A percentile compares a stretch with the other conserved stretches of the same genome.
These are phyloP conservation scores for Marasmius tenuissimus DNA, from an alignment of 1,284 basidiomycete genomes.

Conservation along the genomic window DNA sequence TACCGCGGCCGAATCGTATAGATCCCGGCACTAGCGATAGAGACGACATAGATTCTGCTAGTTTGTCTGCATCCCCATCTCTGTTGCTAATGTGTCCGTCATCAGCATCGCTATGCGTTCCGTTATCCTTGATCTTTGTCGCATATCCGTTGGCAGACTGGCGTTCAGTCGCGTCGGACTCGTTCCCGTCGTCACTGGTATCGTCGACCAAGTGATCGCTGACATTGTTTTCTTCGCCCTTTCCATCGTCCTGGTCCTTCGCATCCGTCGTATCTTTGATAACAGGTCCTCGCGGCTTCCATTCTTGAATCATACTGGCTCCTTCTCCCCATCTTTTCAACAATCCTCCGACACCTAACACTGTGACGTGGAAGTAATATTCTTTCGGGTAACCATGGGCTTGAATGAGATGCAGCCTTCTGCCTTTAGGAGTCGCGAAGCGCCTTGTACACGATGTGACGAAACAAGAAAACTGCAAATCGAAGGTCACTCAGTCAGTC, in stretches of 20 bases:
- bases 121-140: slow-evolving; percentile 16
- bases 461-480: slow-evolving; percentile 78
- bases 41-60: slow-evolving; percentile 52
- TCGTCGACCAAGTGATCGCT: background rate
- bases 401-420: slow-evolving; percentile 81
- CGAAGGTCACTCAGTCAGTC: background rate
- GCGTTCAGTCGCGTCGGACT: slow-evolving; percentile 3
- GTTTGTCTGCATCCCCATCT: slow-evolving; percentile 39
- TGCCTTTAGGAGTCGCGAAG: slow-evolving; percentile 77
- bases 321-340: slow-evolving; percentile 78
- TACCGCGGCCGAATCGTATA: slow-evolving; percentile 72
- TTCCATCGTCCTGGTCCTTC: slow-evolving; percentile 18
- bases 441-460: slow-evolving; percentile 55
- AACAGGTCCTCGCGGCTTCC: slow-evolving; percentile 53
- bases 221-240: slow-evolving; percentile 6
- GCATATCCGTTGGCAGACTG: background rate
- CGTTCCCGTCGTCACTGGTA: slow-evolving; percentile 14
- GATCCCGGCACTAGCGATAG: slow-evolving; percentile 69
- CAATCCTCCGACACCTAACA: slow-evolving; percentile 81
- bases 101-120: slow-evolving; percentile 12
- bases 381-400: slow-evolving; percentile 82
- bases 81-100: slow-evolving; percentile 3
- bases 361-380: slow-evolving; percentile 87
- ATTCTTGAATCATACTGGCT: slow-evolving; percentile 71
- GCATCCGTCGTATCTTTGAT: slow-evolving; percentile 21